Evolutionary conservation across 495 filamentous ascomycete genomes (phyloP), one percentile per base, ranked within the genome.

Genomic region (Penicillium cinerascens): DNA sequence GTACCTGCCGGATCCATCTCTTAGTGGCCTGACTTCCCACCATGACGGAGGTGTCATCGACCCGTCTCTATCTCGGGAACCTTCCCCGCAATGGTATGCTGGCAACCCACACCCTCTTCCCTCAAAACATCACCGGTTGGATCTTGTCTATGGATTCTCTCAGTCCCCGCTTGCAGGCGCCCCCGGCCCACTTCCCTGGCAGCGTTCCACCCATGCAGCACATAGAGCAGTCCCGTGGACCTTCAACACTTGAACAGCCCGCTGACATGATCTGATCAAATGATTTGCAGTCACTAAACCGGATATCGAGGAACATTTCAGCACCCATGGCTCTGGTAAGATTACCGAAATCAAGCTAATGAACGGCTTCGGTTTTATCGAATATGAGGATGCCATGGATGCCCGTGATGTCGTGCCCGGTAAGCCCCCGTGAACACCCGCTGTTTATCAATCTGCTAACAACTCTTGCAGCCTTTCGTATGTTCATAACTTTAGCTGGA

Each of bases 281-380:
- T 48, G 52, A 58, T 48, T 51, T 70, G 61, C 74, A 97, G 92
- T 89, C 62, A 96, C 91, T 68, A 97, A 97, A 76, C 84, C 86
- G 69, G 95, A 97, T 65, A 87, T 98, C 66, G 92, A 97, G 73
- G 84, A 87, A 59, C 93, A 97, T 72, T 98, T 98, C 74, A 87
- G 87, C 62, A 89, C 83, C 63, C 89, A 96, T 83, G 93, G 92
- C 55, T 90, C 91, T 59, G 93, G 93, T 57, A 92, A 95, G 70
- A 97, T 98, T 61, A 92, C 86, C 51, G 93, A 98, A 76, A 91
- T 98, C 79, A 98, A 98, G 79, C 85, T 98, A 56, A 98, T 97
- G 95, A 96, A 95, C 69, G 93, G 93, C 57, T 98, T 98, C 66
- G 93, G 93, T 70, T 98, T 98, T 74, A 95, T 98, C 66, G 95